Evolutionary conservation across 1,284 basidiomycete genomes (phyloP).

Genomic region (Trametes hirsuta): DNA sequence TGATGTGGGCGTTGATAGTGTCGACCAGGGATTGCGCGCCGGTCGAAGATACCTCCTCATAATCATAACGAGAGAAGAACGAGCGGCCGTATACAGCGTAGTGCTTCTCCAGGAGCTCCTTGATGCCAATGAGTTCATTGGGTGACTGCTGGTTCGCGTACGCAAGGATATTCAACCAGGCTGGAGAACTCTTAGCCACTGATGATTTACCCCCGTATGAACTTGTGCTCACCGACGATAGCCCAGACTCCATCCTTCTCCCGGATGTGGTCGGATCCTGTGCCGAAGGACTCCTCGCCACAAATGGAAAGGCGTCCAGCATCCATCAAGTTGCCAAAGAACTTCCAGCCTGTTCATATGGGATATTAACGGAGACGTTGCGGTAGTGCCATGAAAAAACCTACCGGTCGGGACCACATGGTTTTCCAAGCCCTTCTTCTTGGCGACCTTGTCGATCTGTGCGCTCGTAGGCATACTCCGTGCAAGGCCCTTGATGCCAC

Average conservation of each 20-base stretch:
- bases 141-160: slow-evolving; percentile 86
- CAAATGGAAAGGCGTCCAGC: slow-evolving; percentile 97
- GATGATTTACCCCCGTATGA: too few relatives aligned
- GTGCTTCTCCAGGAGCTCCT: slow-evolving; percentile 85
- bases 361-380: slow-evolving; percentile 9
- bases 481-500: slow-evolving; percentile 93
- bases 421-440: slow-evolving; percentile 91
- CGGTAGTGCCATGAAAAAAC: slow-evolving; percentile 23
- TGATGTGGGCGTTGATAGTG: slow-evolving; percentile 75
- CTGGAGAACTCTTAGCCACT: slow-evolving; percentile 45
- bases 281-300: slow-evolving; percentile 98
- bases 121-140: slow-evolving; percentile 80
- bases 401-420: slow-evolving; percentile 97
- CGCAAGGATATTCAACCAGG: slow-evolving; percentile 97
- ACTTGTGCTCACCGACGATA: slow-evolving; percentile 67
- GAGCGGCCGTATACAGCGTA: slow-evolving; percentile 95
- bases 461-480: slow-evolving; percentile 97
- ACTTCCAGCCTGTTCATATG: slow-evolving; percentile 85
- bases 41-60: slow-evolving; percentile 94
- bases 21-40: slow-evolving; percentile 88
- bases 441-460: slow-evolving; percentile 95
- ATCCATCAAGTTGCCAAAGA: slow-evolving; percentile 99
- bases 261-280: slow-evolving; percentile 99
- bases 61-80: slow-evolving; percentile 99
- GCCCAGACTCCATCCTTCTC: slow-evolving; percentile 99